Evolutionary conservation across 306 rosid genomes (phyloP).

Genomic region (Quercus robur): DNA sequence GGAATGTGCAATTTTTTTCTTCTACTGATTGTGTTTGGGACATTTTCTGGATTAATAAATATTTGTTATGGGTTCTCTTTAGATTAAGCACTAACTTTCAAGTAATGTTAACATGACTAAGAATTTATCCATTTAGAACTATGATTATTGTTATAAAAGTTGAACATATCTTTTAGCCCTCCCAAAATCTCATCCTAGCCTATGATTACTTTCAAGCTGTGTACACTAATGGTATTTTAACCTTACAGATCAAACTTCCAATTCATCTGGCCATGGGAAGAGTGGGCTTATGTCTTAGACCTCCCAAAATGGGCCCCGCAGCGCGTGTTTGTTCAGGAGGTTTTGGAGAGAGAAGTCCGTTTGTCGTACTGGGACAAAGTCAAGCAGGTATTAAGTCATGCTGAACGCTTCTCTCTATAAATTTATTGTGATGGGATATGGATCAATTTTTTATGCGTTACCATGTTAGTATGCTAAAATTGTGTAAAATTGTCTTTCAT

Average conservation of each 20-base stretch:
- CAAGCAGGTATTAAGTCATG: slow-evolving; percentile 72
- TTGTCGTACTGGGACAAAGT: slow-evolving; percentile 98
- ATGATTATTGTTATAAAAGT: background rate
- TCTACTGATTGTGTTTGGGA: background rate
- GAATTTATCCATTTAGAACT: background rate
- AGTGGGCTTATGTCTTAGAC: slow-evolving; percentile 91
- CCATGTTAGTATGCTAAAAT: background rate
- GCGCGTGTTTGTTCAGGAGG: slow-evolving; percentile 97
- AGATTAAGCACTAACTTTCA: background rate
- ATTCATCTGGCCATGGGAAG: slow-evolving; percentile 99
- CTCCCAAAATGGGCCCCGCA: slow-evolving; percentile 99
- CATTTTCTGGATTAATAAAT: background rate
- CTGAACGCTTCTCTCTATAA: background rate
- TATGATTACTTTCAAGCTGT: background rate
- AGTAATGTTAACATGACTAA: background rate
- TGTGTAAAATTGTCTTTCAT: background rate
- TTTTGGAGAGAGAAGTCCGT: slow-evolving; percentile 97
- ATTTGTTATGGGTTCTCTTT: background rate
- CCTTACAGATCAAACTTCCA: slow-evolving; percentile 87
- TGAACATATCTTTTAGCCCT: background rate
- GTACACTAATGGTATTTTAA: slow-evolving; percentile 16
- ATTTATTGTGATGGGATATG: too few species aligned
- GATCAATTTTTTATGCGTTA: background rate
- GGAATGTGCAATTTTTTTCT: background rate
- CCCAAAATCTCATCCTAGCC: too few species aligned